Evolutionary conservation across 192 early-diverging fungal genomes (phyloP), one percentile per base, ranked within the genome.

Genomic region (Phlyctochytrium planicorne): DNA sequence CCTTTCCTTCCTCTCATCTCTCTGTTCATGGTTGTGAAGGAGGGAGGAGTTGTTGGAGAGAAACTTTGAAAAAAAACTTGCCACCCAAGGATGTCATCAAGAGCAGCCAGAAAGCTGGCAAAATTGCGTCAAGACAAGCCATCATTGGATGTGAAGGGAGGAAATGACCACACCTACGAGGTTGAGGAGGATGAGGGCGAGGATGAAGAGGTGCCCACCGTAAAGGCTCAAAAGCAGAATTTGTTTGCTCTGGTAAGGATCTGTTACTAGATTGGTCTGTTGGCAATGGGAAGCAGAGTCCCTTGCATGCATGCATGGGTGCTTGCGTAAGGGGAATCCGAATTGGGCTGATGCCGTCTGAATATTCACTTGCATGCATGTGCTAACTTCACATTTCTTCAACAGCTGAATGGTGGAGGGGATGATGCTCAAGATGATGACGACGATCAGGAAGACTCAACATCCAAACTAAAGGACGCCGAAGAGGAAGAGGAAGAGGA

Each of bases 231-330:
- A 1, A 70, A 71, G 33, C 62, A 67, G 53, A 88, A 89, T 67
- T 52, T 84, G 35, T 89, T 89, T 76, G 86, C 75, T 34, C 69
- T 89, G 79, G 88, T 89, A 84, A 53, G 70, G 16, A 30, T 1
- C 24, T 63, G n/a, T n/a, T n/a, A n/a, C n/a, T n/a, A n/a, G n/a
- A n/a, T n/a, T n/a, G n/a, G n/a, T n/a, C n/a, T n/a, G n/a, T 68
- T 14, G 40, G 40, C 40, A 47, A 47, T 6, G 40, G 20, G 40
- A 47, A 47, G 40, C 34, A 66, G 63, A 30, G 34, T 2, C 27
- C 30, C 53, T 40, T 56, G 60, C 34, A n/a, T n/a, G n/a, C n/a
- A n/a, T n/a, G n/a, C n/a, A n/a, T n/a, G n/a, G n/a, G n/a, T n/a
- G n/a, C n/a, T n/a, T n/a, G n/a, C n/a, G n/a, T n/a, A n/a, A n/a